Evolutionary conservation across 2,329 filamentous ascomycete genomes (phyloP).

Genomic region (Sarocladium kiliense): DNA sequence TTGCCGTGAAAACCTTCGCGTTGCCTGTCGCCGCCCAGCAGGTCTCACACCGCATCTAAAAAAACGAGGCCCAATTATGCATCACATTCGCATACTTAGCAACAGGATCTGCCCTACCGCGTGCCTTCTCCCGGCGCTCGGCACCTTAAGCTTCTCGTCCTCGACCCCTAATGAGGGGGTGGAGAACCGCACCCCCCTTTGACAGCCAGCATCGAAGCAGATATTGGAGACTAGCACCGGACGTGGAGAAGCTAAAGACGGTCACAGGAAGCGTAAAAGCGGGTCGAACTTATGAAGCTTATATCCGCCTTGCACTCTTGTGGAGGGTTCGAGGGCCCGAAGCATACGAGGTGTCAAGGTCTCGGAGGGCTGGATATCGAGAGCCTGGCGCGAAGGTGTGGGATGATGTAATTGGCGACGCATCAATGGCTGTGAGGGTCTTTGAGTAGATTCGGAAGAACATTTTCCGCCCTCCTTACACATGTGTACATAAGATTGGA

Average conservation of each 20-base stretch:
- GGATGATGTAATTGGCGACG: not conserved
- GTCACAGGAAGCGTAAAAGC: not conserved
- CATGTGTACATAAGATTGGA: too few relatives aligned
- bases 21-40: too few relatives aligned
- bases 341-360: not conserved
- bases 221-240: not conserved
- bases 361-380: constrained; percentile 7
- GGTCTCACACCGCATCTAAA: too few relatives aligned
- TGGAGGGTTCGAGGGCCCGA: not conserved
- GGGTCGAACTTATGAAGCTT: not conserved
- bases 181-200: not conserved
- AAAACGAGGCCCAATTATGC: too few relatives aligned
- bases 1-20: too few relatives aligned
- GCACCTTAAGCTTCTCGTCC: too few relatives aligned
- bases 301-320: not conserved
- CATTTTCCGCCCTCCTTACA: not conserved
- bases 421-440: too few relatives aligned
- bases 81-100: not conserved
- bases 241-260: not conserved
- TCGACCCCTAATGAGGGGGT: too few relatives aligned
- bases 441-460: too few relatives aligned
- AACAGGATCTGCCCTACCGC: not conserved
- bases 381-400: not conserved
- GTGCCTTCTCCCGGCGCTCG: not conserved
- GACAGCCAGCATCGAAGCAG: not conserved